Evolutionary conservation across 768 basidiomycete genomes (phyloP).

Genomic region (Mrakia gelida): DNA sequence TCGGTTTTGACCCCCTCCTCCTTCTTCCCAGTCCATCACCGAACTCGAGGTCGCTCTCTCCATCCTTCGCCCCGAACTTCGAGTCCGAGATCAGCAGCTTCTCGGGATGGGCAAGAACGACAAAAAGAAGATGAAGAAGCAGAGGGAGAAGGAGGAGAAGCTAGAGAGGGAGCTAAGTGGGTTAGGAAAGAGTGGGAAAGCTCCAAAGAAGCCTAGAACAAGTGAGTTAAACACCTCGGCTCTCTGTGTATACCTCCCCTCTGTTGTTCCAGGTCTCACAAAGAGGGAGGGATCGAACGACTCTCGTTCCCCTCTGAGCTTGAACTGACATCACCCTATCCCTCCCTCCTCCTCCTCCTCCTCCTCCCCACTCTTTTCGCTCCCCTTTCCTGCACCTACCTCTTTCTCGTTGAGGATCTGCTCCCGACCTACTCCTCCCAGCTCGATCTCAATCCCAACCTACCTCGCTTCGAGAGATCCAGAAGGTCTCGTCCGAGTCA

Average conservation of each 20-base stretch:
- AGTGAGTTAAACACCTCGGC: background rate
- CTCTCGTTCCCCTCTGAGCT: background rate
- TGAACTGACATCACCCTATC: constrained; percentile 3
- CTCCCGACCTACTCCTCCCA: background rate
- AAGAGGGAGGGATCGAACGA: background rate
- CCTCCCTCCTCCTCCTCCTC: background rate
- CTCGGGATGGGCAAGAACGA: background rate
- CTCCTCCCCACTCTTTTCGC: background rate
- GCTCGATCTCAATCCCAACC: constrained; percentile 17
- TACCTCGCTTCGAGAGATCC: constrained; percentile 2
- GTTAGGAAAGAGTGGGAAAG: background rate
- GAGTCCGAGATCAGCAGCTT: background rate
- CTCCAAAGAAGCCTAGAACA: constrained; percentile 15
- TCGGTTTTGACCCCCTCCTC: background rate
- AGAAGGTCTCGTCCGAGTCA: background rate
- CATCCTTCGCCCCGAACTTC: constrained; percentile 23
- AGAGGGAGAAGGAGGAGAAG: background rate
- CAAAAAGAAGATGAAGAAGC: constrained; percentile 28
- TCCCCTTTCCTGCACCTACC: background rate
- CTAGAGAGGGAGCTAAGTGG: background rate
- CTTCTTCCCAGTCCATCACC: constrained; percentile 24
- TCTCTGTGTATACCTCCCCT: background rate
- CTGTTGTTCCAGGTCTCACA: background rate
- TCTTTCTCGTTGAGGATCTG: background rate
- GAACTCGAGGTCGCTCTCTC: constrained; percentile 31